Conservation (phyloP, 2,329 filamentous ascomycete genomes). For the Domatiomyces globalis region DNA sequence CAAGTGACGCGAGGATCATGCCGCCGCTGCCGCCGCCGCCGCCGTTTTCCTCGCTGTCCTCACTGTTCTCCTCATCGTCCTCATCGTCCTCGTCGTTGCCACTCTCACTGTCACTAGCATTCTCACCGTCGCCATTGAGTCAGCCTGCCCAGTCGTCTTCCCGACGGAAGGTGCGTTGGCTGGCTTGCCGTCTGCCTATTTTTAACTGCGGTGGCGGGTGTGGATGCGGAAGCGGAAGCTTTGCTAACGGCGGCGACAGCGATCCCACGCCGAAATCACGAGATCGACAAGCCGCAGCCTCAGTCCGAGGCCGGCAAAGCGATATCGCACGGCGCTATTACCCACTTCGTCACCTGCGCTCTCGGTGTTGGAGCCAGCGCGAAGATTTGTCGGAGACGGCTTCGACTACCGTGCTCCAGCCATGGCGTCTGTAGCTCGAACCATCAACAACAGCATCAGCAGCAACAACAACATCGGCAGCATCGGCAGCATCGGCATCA, state of each 20-base stretch:
- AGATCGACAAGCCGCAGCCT: constrained; percentile 16
- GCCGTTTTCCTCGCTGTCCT: background rate
- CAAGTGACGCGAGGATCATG: too few relatives aligned
- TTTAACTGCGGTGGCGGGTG: background rate
- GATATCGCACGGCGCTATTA: constrained; percentile 11
- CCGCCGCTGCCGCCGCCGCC: too few relatives aligned
- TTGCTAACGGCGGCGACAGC: constrained; percentile 4
- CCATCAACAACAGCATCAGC: constrained; percentile 8
- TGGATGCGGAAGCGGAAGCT: background rate
- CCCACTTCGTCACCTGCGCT: constrained; percentile 13
- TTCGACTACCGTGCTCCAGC: constrained; percentile 39
- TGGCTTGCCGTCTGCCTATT: background rate
- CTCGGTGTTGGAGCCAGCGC: background rate
- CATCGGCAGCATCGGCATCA: constrained; percentile 21
- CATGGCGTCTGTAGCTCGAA: constrained; percentile 18
- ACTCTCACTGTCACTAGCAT: background rate
- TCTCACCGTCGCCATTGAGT: background rate
- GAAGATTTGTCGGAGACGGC: constrained; percentile 12
- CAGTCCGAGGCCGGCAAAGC: constrained; percentile 17
- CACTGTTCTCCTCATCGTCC: background rate
- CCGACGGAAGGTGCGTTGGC: background rate
- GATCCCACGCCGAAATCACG: constrained; percentile 16
- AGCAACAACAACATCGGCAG: constrained; percentile 11
- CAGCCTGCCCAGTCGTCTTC: background rate
- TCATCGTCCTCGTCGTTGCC: background rate